Evolutionary conservation across 2,329 filamentous ascomycete species (phyloP).

Genomic region (Cercospora citrullina): DNA sequence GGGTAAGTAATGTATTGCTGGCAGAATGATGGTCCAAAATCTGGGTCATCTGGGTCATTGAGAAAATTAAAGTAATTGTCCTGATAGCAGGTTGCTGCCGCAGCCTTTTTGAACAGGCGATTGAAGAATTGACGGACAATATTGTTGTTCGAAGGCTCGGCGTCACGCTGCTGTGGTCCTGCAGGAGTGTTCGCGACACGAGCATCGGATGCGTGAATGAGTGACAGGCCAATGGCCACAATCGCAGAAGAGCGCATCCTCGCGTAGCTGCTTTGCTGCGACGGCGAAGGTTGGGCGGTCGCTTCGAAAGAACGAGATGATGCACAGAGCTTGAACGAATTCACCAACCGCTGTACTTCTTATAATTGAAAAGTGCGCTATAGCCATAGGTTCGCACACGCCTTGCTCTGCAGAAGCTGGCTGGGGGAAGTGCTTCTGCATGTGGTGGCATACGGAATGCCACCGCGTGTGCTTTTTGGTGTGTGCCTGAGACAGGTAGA

Average conservation of each 20-base stretch:
- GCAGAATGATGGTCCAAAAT: constrained; percentile 33
- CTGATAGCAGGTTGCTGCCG: constrained; percentile 20
- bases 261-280: constrained; percentile 2
- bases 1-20: constrained; percentile 31
- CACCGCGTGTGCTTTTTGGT: not conserved
- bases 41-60: constrained; percentile 21
- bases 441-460: constrained; percentile 31
- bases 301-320: not conserved
- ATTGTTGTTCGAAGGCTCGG: constrained; percentile 12
- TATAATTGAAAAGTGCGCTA: not conserved
- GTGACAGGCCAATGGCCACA: constrained; percentile 34
- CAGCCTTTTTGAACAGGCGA: constrained; percentile 29
- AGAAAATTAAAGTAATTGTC: constrained; percentile 33
- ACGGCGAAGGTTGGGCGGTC: not conserved
- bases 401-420: constrained; percentile 37
- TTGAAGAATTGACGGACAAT: constrained; percentile 29
- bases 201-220: constrained; percentile 30
- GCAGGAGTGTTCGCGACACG: constrained; percentile 27
- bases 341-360: not conserved
- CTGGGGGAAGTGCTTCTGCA: constrained; percentile 19
- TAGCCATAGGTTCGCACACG: not conserved
- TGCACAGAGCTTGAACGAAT: not conserved
- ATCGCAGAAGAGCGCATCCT: constrained; percentile 33
- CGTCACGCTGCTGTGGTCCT: constrained; percentile 26
- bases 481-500: constrained; percentile 6